Conservation (phyloP, 1,139 yeast species). For the Sugiyamaella novakii region DNA sequence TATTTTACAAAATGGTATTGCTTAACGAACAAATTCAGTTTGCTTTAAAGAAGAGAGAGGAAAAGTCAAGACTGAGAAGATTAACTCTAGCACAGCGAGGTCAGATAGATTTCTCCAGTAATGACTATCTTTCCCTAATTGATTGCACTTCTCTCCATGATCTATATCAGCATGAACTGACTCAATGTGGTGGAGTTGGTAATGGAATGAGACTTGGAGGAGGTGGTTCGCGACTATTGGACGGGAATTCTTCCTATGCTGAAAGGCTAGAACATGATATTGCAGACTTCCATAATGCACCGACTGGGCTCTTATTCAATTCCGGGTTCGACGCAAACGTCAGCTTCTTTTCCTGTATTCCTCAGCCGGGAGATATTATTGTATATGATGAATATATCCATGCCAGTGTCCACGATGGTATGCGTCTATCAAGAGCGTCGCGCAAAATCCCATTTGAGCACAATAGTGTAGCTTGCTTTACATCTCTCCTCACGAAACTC, state of each 20-base stretch:
- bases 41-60: slow-evolving; percentile 10
- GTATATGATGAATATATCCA: slow-evolving; percentile 37
- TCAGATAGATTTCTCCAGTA: slow-evolving; percentile 35
- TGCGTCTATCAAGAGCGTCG: slow-evolving; percentile 31
- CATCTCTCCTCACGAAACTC: slow-evolving; percentile 2
- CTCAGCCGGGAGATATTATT: slow-evolving; percentile 34
- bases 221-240: slow-evolving; percentile 38
- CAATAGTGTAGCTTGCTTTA: slow-evolving; percentile 25
- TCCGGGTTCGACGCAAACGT: slow-evolving; percentile 39
- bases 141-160: slow-evolving; percentile 19
- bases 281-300: slow-evolving; percentile 31
- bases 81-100: slow-evolving; percentile 5
- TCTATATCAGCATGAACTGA: slow-evolving; percentile 24
- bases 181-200: neutral
- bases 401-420: slow-evolving; percentile 39
- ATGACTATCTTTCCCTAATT: slow-evolving; percentile 34
- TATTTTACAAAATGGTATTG: slow-evolving; percentile 2
- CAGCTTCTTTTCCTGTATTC: slow-evolving; percentile 33
- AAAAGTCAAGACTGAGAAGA: slow-evolving; percentile 13
- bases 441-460: slow-evolving; percentile 26
- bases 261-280: slow-evolving; percentile 31
- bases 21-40: slow-evolving; percentile 8
- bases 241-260: slow-evolving; percentile 33
- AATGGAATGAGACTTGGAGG: slow-evolving; percentile 28
- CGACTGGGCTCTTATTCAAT: slow-evolving; percentile 32